A percentile compares a stretch with the other conserved stretches of the same genome.
Evolutionary conservation across 2,329 filamentous ascomycete genomes (phyloP).

Genomic region (Aspergillus bombycis): DNA sequence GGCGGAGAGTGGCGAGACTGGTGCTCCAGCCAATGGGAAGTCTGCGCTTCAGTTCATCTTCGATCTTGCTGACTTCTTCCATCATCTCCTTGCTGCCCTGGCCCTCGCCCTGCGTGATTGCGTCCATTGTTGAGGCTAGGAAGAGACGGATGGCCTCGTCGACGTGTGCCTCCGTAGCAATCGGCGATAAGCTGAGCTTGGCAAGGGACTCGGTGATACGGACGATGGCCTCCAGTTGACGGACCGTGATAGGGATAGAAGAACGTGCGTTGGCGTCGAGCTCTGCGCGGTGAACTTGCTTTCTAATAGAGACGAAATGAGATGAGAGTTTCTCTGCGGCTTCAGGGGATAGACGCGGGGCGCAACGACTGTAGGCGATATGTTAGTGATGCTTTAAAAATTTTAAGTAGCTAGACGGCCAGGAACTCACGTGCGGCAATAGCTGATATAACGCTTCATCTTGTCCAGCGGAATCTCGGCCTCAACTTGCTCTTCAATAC

Average conservation of each 20-base stretch:
- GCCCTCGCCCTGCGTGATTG: slow-evolving; percentile 85
- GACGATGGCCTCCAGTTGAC: slow-evolving; percentile 94
- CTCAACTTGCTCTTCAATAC: slow-evolving; percentile 78
- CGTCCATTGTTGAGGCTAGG: slow-evolving; percentile 96
- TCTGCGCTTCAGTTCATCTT: slow-evolving; percentile 83
- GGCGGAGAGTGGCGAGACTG: slow-evolving; percentile 78
- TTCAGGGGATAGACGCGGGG: slow-evolving; percentile 84
- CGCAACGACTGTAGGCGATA: slow-evolving; percentile 69
- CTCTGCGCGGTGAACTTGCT: slow-evolving; percentile 90
- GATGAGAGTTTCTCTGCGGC: slow-evolving; percentile 95
- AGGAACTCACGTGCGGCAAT: slow-evolving; percentile 83
- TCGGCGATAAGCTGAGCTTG: slow-evolving; percentile 81
- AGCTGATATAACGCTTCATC: slow-evolving; percentile 96
- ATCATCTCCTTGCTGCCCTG: slow-evolving; percentile 85
- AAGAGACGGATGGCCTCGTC: slow-evolving; percentile 97
- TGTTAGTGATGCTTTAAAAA: slow-evolving; percentile 16
- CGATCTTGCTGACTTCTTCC: slow-evolving; percentile 83
- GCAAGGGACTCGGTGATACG: slow-evolving; percentile 96
- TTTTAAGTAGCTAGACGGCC: not conserved
- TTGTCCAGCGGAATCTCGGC: slow-evolving; percentile 93
- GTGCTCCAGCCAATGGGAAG: slow-evolving; percentile 96
- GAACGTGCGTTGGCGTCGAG: slow-evolving; percentile 86
- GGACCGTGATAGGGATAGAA: slow-evolving; percentile 95
- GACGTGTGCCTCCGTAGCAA: slow-evolving; percentile 88
- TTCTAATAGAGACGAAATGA: slow-evolving; percentile 94